Percentiles rank a stretch among this genome's conserved stretches.
Evolutionary conservation across 805 yeast genomes (phyloP).

Genomic region (Alloascoidea hylecoeti): DNA sequence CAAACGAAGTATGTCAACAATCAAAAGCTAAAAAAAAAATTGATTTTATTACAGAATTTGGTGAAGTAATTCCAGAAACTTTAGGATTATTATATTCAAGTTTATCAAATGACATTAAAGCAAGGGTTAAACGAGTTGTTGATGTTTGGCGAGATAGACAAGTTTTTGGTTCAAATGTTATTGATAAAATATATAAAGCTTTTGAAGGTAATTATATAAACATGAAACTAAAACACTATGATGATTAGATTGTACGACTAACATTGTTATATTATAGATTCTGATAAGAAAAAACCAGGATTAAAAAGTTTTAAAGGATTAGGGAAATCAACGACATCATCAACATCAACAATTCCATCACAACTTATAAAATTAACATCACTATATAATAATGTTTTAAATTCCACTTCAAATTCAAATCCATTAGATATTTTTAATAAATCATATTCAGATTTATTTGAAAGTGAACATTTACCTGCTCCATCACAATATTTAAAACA

Average conservation of each 20-base stretch:
- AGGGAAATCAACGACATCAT: slow-evolving; percentile 7
- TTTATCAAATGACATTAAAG: slow-evolving; percentile 27
- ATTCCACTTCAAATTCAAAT: slow-evolving; percentile 3
- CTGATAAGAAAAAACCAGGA: slow-evolving; percentile 7
- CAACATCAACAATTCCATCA: slow-evolving; percentile 2
- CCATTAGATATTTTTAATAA: slow-evolving; percentile 6
- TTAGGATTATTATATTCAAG: slow-evolving; percentile 20
- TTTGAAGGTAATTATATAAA: slow-evolving; percentile 5
- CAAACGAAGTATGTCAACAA: slow-evolving; percentile 75
- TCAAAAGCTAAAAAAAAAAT: slow-evolving; percentile 46
- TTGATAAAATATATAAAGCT: slow-evolving; percentile 15
- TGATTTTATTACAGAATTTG: slow-evolving; percentile 46
- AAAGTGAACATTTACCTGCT: slow-evolving; percentile 18
- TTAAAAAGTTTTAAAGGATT: slow-evolving; percentile 9
- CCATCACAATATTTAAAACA: slow-evolving; percentile 16
- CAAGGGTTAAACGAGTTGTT: slow-evolving; percentile 40
- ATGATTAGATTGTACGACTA: slow-evolving; percentile 5
- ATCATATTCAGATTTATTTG: slow-evolving; percentile 9
- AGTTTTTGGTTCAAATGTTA: slow-evolving; percentile 26
- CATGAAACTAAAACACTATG: slow-evolving; percentile 4
- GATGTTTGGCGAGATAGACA: slow-evolving; percentile 52
- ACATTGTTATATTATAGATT: slow-evolving; percentile 7
- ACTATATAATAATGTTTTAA: slow-evolving; percentile 2
- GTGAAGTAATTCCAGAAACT: slow-evolving; percentile 24
- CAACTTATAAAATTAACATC: slow-evolving; percentile 4